Base-by-base conservation (phyloP, 2,329 filamentous ascomycete species). In the Penicillium sp. region DNA sequence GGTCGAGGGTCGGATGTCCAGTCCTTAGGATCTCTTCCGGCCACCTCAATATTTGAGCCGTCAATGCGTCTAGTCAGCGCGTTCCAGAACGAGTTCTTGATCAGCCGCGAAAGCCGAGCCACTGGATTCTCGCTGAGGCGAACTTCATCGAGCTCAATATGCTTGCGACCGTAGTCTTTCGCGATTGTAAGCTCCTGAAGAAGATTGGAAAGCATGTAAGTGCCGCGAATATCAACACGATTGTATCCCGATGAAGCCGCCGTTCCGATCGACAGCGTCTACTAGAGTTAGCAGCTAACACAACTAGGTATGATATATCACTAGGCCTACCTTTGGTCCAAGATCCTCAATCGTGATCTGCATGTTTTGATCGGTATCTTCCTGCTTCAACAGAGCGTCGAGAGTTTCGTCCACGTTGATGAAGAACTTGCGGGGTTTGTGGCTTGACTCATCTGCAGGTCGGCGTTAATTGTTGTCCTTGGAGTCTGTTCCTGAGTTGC, bases 341-440 rank as follows among this genome's bases (percentile, higher is more conserved):
- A 85, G 84, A 76, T 99, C 94, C 70, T 97, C 94, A 66, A 97
- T 96, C 27, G 94, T 99, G 73, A 99, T 99, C 74, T 97, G 92
- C 81, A 91, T 90, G 74, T 99, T 97, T 54, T 85, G 81, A 75
- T 99, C 92, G 27, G 92, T 95, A 69, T 99, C 94, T 74, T 99
- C 94, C 63, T 93, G 89, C 35, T 85, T 85, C 58, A 91, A 81
- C 43, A 99, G 81, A 56, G 84, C 87, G 69, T 92, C 83, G 54
- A 96, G 82, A 0, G 92, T 97, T 22, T 85, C 80, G 47, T 96
- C 89, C 67, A 97, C 92, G 65, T 94, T 85, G 71, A 97, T 86
- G 35, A 96, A 82, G 74, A 96, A 96, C 64, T 88, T 88, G 58
- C 90, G 89, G 54, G 89, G 85, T 47, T 85, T 80, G 48, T 84